Evolutionary conservation across 1,139 yeast genomes (phyloP), one percentile per base, ranked within the genome.

Genomic region (Saccharomyces hybrid): DNA sequence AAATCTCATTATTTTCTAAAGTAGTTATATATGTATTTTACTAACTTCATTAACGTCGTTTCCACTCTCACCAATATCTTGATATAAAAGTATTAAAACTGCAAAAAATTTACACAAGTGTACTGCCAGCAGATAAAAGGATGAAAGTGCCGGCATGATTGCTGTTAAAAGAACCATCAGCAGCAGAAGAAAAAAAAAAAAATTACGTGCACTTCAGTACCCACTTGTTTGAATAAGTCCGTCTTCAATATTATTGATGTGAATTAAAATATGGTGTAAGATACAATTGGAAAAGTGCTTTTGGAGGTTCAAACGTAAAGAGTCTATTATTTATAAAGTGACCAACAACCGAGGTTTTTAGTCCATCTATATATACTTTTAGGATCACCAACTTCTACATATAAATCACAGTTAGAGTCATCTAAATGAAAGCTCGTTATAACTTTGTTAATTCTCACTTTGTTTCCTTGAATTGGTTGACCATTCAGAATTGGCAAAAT

Each of bases 311-410:
- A 20, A 20, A 20, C 23, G 23, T 20, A 20, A 20, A 20, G 20
- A 16, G 25, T 4, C 13, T 8, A 38, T 4, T 38, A 38, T 9
- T 38, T 38, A 38, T 38, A 16, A 16, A 38, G 25, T 3, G 58
- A 55, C 69, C 70, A 66, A 49, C 69, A 66, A 13, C 69, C 69
- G 13, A 66, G 52, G 28, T 55, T 48, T 11, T 52, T 48, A 4
- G 48, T 44, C 69, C 70, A 66, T 23, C 46, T 50, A 50, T 57
- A 66, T 2, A 48, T 50, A 31, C 38, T 50, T 8, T 56, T 53
- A 2, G 63, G 64, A 50, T 59, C 56, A 5, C 47, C 53, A 50
- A 63, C 44, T 20, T 54, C 54, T 13, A 64, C 56, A 27, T 54
- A 32, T 8, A 64, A 28, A n/a, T 61, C 57, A 9, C 47, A 51